Conservation (phyloP, 768 basidiomycete genomes). For the Mycena leptocephala region DNA sequence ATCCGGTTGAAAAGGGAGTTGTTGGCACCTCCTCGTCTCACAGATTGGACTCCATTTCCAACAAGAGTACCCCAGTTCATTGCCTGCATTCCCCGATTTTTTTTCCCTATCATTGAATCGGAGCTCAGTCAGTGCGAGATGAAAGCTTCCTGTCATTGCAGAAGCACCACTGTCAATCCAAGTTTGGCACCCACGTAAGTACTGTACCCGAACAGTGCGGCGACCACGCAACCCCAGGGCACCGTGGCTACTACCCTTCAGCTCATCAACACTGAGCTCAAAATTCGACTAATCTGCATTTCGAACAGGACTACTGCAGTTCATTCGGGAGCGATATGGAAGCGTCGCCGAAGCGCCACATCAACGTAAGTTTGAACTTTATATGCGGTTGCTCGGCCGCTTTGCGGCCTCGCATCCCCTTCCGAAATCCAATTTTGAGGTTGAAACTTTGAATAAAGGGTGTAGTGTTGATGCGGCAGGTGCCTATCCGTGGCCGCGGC, state of each 20-base stretch:
- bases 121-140: not conserved
- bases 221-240: not conserved
- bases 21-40: constrained; percentile 11
- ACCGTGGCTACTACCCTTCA: not conserved
- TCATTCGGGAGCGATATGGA: not conserved
- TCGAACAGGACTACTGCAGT: not conserved
- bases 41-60: too few species aligned
- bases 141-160: not conserved
- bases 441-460: too few species aligned
- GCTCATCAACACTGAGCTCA: not conserved
- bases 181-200: not conserved
- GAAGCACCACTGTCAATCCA: not conserved
- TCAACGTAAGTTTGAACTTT: not conserved
- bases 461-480: too few species aligned
- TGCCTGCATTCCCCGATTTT: not conserved
- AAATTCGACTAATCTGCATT: not conserved
- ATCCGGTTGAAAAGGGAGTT: constrained; percentile 1
- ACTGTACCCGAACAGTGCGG: not conserved
- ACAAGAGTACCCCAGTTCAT: not conserved
- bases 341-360: not conserved
- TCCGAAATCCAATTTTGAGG: too few species aligned
- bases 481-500: too few species aligned
- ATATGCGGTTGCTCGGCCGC: too few species aligned
- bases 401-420: too few species aligned
- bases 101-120: not conserved